Base-by-base conservation (phyloP, 192 early-diverging fungal species). In the Thoreauomyces humboldtii region DNA sequence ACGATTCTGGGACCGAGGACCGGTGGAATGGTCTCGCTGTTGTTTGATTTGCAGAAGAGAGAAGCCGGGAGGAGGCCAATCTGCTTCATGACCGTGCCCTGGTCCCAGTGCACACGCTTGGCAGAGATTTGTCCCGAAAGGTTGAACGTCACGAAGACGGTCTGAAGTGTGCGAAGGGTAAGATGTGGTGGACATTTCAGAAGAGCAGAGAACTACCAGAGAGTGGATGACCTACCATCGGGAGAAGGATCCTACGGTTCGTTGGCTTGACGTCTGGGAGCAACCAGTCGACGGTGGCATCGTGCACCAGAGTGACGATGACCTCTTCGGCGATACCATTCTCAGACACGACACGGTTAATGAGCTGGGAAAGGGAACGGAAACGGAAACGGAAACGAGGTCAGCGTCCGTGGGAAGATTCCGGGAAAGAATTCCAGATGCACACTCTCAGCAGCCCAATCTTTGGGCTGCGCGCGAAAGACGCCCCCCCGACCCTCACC, bases 51-150 rank as follows among this genome's bases (percentile, higher is more conserved):
- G 73, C 81, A 82, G 63, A 67, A 82, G 25, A 82, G 51, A 36
- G 77, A 77, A 35, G 43, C 19, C n/a, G 73, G 73, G 41, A 76
- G 59, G 24, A 76, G 32, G 9, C 73, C 63, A 61, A 77, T 70
- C 61, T 82, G 81, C 7, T 66, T 41, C 56, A 82, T 70, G 21
- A 82, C 76, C 7, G 75, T 52, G 2, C 75, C 81, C 63, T 82
- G 81, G 73, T 82, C 81, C 81, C 81, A 82, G 74, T 82, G 75
- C 19, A 75, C 50, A 28, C 67, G 69, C 42, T 71, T 54, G 37
- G 63, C 51, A 9, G 44, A 46, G 41, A 66, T 66, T 44, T 70
- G 65, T 22, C 36, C 63, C 31, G 69, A 37, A 7, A 24, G 51
- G 50, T 71, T 45, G 38, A 82, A 70, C 58, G 29, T 11, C 2